These are phyloP conservation scores for Elsinoe arachidis DNA, from an alignment of 2,329 filamentous ascomycete species.

Conservation along the genomic window DNA sequence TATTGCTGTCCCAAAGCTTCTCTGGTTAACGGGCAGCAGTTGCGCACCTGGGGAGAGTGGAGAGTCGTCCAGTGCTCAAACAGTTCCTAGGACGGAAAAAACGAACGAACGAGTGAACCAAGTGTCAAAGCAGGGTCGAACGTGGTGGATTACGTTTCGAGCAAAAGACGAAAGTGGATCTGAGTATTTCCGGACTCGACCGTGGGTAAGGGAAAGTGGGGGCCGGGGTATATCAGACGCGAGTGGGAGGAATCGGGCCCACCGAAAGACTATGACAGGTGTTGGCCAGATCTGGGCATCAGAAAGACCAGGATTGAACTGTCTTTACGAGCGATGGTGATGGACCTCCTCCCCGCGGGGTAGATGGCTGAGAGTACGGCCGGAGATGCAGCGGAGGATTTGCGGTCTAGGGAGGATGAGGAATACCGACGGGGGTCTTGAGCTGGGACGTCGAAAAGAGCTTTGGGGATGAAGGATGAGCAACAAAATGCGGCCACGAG, in stretches of 20 bases:
- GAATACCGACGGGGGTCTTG: not conserved
- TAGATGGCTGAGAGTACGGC: not conserved
- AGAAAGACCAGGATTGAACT: not conserved
- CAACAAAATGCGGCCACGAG: too few species aligned
- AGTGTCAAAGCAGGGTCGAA: not conserved
- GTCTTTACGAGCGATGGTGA: not conserved
- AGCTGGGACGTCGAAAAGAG: not conserved
- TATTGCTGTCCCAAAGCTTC: not conserved
- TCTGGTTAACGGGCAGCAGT: too few species aligned
- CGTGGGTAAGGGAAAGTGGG: conserved; percentile 5
- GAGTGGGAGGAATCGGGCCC: conserved; percentile 1
- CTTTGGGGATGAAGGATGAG: not conserved
- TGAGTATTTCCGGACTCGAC: conserved; percentile 2
- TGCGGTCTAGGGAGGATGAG: not conserved
- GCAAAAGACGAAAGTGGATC: conserved; percentile 1
- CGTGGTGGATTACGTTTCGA: conserved; percentile 6
- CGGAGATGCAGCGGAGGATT: conserved; percentile 5
- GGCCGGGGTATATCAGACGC: conserved; percentile 3
- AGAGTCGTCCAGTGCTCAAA: not conserved
- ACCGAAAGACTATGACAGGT: not conserved
- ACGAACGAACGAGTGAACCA: not conserved
- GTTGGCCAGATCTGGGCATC: not conserved
- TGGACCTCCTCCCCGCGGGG: not conserved
- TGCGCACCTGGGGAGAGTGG: too few species aligned
- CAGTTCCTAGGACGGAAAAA: not conserved